Evolutionary conservation across 306 rosid species (phyloP).

Genomic region (Acacia melanoxylon): DNA sequence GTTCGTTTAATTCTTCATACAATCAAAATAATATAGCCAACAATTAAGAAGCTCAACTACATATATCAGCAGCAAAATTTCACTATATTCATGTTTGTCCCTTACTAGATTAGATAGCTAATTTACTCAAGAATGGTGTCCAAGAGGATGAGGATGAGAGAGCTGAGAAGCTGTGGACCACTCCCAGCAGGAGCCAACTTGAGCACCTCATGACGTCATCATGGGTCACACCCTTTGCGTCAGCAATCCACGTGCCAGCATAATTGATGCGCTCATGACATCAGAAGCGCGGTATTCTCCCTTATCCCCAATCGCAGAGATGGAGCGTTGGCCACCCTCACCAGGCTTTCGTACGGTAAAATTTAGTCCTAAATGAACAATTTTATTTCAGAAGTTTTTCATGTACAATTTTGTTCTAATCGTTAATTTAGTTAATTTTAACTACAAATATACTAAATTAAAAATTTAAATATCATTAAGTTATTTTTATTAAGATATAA

Average conservation of each 20-base stretch:
- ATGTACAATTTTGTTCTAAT: too few species aligned
- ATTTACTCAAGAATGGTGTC: background rate
- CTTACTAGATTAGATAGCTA: background rate
- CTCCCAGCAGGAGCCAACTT: background rate
- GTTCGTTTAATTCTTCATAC: too few species aligned
- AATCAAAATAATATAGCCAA: too few species aligned
- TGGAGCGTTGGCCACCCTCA: constrained; percentile 25
- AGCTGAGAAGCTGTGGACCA: background rate
- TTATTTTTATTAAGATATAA: too few species aligned
- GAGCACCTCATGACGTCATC: constrained; percentile 20
- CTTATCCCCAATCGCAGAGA: background rate
- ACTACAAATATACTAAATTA: too few species aligned
- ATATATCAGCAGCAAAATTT: background rate
- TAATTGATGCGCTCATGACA: background rate
- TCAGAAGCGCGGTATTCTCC: background rate
- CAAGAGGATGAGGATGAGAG: background rate
- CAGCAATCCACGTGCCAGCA: constrained; percentile 36
- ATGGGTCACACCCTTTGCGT: background rate
- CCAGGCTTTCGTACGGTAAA: background rate
- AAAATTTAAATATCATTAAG: too few species aligned
- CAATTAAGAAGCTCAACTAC: background rate
- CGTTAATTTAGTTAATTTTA: too few species aligned
- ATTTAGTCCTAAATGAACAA: too few species aligned
- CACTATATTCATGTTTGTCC: background rate
- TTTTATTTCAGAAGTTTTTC: too few species aligned